Percentiles rank a stretch among this genome's conserved stretches.
Evolutionary conservation across 2,329 filamentous ascomycete genomes (phyloP).

Genomic region (Chaetomium strumarium): DNA sequence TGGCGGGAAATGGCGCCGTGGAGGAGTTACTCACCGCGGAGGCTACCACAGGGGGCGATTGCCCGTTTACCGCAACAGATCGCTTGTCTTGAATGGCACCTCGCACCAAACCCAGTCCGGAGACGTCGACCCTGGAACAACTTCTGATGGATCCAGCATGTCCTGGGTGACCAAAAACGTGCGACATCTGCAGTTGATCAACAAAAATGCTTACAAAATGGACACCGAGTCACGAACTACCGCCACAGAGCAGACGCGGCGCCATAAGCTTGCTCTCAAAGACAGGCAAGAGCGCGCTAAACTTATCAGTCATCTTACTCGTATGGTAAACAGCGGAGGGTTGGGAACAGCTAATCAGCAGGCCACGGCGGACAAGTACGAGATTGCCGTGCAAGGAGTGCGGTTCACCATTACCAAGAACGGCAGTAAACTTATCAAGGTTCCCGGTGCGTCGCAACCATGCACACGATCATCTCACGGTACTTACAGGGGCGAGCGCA

Average conservation of each 20-base stretch:
- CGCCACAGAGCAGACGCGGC: constrained; percentile 65
- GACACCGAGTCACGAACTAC: constrained; percentile 61
- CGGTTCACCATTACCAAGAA: constrained; percentile 67
- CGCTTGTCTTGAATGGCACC: constrained; percentile 57
- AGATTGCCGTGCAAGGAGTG: constrained; percentile 65
- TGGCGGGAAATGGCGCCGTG: constrained; percentile 22
- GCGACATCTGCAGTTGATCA: constrained; percentile 77
- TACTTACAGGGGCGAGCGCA: constrained; percentile 31
- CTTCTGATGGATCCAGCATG: constrained; percentile 33
- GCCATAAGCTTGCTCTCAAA: constrained; percentile 48
- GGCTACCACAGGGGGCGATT: constrained; percentile 34
- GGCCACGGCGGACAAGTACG: constrained; percentile 41
- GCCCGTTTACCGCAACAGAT: constrained; percentile 42
- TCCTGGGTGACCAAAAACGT: constrained; percentile 68
- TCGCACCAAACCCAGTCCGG: constrained; percentile 26
- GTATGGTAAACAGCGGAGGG: constrained; percentile 26
- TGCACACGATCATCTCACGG: constrained; percentile 27
- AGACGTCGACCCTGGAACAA: constrained; percentile 26
- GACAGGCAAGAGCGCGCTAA: constrained; percentile 55
- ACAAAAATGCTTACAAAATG: constrained; percentile 70
- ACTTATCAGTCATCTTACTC: constrained; percentile 43
- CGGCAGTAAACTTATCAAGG: constrained; percentile 75
- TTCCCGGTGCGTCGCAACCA: constrained; percentile 54
- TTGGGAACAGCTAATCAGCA: constrained; percentile 27
- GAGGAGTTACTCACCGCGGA: constrained; percentile 30